Conservation (phyloP, 305 asterid genomes). For the Fraxinus baroniana region DNA sequence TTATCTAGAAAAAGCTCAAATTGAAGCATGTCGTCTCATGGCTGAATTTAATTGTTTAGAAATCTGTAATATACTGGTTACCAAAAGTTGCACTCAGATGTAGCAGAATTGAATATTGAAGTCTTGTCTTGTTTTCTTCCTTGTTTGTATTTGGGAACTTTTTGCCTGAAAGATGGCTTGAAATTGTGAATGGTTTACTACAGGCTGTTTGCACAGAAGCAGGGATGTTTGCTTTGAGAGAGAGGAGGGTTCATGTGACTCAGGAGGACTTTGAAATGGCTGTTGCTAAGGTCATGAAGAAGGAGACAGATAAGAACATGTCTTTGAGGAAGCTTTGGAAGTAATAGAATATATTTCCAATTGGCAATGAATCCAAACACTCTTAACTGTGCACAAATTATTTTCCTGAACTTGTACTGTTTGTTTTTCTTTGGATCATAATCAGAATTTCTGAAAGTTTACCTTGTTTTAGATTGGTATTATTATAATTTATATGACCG, state of each 20-base stretch:
- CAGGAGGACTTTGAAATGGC: slow-evolving; percentile 99
- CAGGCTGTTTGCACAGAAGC: slow-evolving; percentile 98
- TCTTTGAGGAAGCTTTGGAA: slow-evolving; percentile 93
- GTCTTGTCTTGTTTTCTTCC: not conserved
- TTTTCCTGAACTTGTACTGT: not conserved
- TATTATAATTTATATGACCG: not conserved
- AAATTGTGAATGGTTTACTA: slow-evolving; percentile 17
- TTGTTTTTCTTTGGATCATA: not conserved
- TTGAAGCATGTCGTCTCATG: not conserved
- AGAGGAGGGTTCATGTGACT: slow-evolving; percentile 90
- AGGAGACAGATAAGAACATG: slow-evolving; percentile 91
- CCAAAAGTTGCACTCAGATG: not conserved
- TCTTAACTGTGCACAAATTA: slow-evolving; percentile 1
- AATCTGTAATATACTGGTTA: not conserved
- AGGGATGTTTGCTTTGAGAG: slow-evolving; percentile 93
- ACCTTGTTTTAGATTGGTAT: not conserved
- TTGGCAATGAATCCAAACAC: not conserved
- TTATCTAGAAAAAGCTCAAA: not conserved
- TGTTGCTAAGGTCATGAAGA: slow-evolving; percentile 95
- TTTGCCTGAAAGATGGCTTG: not conserved
- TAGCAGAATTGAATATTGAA: not conserved
- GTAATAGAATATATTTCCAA: slow-evolving; percentile 22
- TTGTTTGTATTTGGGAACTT: not conserved
- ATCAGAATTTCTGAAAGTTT: not conserved
- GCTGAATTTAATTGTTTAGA: not conserved